Evolutionary conservation across 352 stramenopile genomes (phyloP).

Genomic region (Phytophthora gonapodyides): DNA sequence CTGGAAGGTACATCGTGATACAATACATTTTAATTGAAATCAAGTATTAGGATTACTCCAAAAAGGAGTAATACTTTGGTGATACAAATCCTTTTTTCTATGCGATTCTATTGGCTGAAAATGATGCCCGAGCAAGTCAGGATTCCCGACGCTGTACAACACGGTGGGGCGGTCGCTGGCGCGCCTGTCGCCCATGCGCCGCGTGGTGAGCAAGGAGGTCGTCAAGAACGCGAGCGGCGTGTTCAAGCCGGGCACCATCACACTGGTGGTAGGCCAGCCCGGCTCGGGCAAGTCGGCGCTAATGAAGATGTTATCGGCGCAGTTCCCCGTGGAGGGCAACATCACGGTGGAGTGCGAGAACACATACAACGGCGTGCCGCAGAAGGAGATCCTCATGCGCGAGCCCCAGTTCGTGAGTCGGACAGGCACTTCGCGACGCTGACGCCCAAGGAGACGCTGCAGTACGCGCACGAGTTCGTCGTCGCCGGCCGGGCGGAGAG

Average conservation of each 20-base stretch:
- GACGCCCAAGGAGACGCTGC: conserved; percentile 33
- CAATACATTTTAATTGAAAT: no score
- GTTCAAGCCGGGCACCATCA: conserved; percentile 20
- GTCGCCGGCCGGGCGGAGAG: conserved; percentile 27
- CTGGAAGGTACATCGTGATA: no score
- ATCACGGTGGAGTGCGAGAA: conserved; percentile 28
- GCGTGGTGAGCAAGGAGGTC: conserved; percentile 32
- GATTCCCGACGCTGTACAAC: conserved; percentile 45
- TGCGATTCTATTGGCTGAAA: no score
- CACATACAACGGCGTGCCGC: conserved; percentile 15
- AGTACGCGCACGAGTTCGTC: conserved; percentile 36
- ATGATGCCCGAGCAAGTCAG: no score
- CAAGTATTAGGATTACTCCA: no score
- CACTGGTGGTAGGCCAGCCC: conserved; percentile 12
- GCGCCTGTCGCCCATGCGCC: conserved; percentile 20
- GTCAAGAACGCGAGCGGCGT: conserved; percentile 36
- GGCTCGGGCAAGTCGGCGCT: conserved; percentile 20
- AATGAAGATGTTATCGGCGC: conserved; percentile 33
- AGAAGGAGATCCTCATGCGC: conserved; percentile 20
- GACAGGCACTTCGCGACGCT: conserved; percentile 38
- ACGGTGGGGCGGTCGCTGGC: conserved; percentile 26
- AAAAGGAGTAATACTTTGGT: no score
- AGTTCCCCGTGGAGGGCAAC: conserved; percentile 24
- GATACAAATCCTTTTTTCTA: no score
- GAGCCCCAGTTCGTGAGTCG: conserved; percentile 32